Evolutionary conservation across 2,329 filamentous ascomycete genomes (phyloP), one percentile per base, ranked within the genome.

Genomic region (Scedosporium apiospermum): DNA sequence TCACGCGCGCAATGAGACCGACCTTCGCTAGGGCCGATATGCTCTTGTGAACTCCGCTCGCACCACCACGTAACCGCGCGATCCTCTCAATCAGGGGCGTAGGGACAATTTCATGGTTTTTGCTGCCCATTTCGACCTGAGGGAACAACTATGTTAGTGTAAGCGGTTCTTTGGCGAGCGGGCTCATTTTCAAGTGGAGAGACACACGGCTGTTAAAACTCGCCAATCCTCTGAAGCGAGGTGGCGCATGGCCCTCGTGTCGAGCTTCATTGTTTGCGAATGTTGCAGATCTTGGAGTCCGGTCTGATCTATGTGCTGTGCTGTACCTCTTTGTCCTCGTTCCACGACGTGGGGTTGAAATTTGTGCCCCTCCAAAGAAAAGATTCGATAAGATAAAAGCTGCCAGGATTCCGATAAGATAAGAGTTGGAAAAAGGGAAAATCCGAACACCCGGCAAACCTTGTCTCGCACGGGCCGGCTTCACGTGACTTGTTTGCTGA

Each of bases 21-120:
- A 88, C 87, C 76, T 99, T 99, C 66, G 95, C 95, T 61, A 99
- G 86, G 61, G 86, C 88, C 26, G 93, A 96, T 68, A 99, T 98
- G 71, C 87, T 88, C 70, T 83, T 90, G 75, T 95, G 90, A 21
- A 96, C 91, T 65, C 90, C 90, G 69, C 83, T 88, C 67, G 85
- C 84, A 62, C 89, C 89, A 63, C 90, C 89, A 63, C 91, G 87
- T 44, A 96, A 84, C 49, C 90, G 89, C 6, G 93, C 87, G 27
- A 96, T 83, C 71, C 91, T 90, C 64, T 88, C 87, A 67, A 99
- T 98, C 66, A 98, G 76, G 3, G 91, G 80, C 14, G 93, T 98
- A 6, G 95, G 95, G 2, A 99, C 93, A 63, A 99, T 83, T 77
- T 99, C 95, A 79, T 99, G 95, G 77, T 98, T 98, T 74, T 91